Conservation (phyloP, 139 green algal species). For the Micractinium conductrix region DNA sequence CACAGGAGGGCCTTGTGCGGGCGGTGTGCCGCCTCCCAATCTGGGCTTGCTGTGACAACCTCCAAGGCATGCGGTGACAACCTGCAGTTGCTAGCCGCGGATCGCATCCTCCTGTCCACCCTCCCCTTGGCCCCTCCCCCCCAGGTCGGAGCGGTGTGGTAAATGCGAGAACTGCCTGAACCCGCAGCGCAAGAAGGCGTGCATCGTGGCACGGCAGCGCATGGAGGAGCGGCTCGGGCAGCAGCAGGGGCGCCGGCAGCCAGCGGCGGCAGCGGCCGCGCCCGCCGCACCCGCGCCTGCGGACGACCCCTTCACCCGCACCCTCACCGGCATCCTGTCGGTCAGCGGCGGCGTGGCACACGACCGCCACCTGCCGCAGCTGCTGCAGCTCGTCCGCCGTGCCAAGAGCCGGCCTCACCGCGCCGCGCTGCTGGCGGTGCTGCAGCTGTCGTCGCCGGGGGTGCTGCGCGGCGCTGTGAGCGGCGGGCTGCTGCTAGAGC, state of each 20-base stretch:
- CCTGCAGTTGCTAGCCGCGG: neutral
- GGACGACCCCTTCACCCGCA: conserved; percentile 22
- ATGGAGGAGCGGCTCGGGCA: conserved; percentile 10
- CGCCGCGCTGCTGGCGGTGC: conserved; percentile 31
- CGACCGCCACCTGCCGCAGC: conserved; percentile 14
- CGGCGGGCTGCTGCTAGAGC: conserved; percentile 11
- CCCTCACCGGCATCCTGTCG: conserved; percentile 30
- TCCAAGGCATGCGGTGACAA: neutral
- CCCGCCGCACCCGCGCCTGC: neutral
- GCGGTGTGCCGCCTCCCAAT: too few species aligned
- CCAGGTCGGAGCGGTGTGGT: neutral
- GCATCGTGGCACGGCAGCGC: conserved; percentile 15
- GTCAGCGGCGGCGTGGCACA: conserved; percentile 31
- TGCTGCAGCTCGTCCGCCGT: conserved; percentile 29
- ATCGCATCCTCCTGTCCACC: neutral
- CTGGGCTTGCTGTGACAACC: neutral
- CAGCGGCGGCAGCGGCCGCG: neutral
- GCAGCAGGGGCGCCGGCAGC: neutral
- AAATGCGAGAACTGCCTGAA: conserved; percentile 51
- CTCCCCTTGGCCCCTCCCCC: neutral
- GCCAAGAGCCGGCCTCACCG: conserved; percentile 35
- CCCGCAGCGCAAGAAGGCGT: conserved; percentile 47
- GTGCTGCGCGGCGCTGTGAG: conserved; percentile 30
- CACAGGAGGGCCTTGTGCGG: neutral
- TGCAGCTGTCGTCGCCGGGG: conserved; percentile 26